Base-by-base conservation (phyloP, 2,329 filamentous ascomycete genomes). In the Colletotrichum theobromicola region DNA sequence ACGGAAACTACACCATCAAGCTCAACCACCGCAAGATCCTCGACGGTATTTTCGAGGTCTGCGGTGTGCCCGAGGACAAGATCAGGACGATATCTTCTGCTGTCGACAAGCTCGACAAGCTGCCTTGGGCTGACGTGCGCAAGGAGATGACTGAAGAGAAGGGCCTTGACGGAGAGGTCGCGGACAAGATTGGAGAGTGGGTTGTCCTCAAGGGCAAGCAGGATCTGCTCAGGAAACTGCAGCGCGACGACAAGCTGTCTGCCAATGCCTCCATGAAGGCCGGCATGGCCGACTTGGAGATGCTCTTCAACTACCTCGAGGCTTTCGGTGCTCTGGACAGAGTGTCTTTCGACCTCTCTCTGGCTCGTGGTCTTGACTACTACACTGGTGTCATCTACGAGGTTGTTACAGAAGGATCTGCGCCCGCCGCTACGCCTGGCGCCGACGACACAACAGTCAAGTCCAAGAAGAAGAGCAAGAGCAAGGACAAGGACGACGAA, bases 141-240 rank as follows among this genome's bases (percentile, higher is more conserved):
- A 94, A 94, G 83, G 96, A 98, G 83, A 98, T 98, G 96, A 93
- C 94, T 0, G 94, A 96, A 78, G 94, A 97, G 77, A 98, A 98
- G 87, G 95, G 95, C 0, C 88, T 98, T 2, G 90, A 92, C 55
- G 87, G 88, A 28, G 92, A 91, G 16, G 91, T 96, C 34, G 96
- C 96, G 61, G 95, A 98, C 85, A 93, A 92, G 80, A 98, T 98
- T 79, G 95, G 95, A 79, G 91, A 93, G 80, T 98, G 93, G 83
- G 95, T 96, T n/a, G 89, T 93, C 73, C 89, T 90, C 77, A 97
- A 94, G 85, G 95, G 95, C 69, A 90, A 92, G 65, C 89, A 90
- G 74, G 94, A 97, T 74, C 88, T 98, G 65, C 88, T 98, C 21
- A 88, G 93, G 72, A 90, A 91, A 78, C 87, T 98, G 63, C 88